Percentiles rank a stretch among this genome's conserved stretches.
phyloP scores from a whole-genome alignment of 1,139 yeast genomes.

The Wickerhamiella pararugosa region DNA sequence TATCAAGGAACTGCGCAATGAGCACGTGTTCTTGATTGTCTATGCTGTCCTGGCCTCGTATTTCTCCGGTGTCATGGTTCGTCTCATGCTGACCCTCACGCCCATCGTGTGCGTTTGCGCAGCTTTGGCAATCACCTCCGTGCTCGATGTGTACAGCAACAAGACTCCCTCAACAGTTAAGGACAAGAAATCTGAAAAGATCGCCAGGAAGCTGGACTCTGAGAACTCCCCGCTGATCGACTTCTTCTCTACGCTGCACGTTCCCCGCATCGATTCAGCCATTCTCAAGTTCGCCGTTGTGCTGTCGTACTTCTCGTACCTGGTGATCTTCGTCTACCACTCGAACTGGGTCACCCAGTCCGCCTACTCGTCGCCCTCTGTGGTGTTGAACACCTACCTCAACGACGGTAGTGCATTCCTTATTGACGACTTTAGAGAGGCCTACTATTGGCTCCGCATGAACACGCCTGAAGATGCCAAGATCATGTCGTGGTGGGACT shows the following conservation, averaged over 20 bases:
- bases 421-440: slow-evolving; percentile 97
- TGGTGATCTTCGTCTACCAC: slow-evolving; percentile 75
- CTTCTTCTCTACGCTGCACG: slow-evolving; percentile 11
- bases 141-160: slow-evolving; percentile 55
- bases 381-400: slow-evolving; percentile 69
- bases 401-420: slow-evolving; percentile 77
- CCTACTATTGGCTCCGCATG: slow-evolving; percentile 98
- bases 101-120: slow-evolving; percentile 89
- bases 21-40: slow-evolving; percentile 82
- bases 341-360: slow-evolving; percentile 96
- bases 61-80: slow-evolving; percentile 98
- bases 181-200: slow-evolving; percentile 3
- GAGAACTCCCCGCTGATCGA: slow-evolving; percentile 5
- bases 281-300: slow-evolving; percentile 49
- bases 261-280: slow-evolving; percentile 22
- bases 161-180: slow-evolving; percentile 11
- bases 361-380: slow-evolving; percentile 96
- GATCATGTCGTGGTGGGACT: slow-evolving; percentile 99
- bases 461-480: slow-evolving; percentile 93
- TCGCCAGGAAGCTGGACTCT: slow-evolving; percentile 6
- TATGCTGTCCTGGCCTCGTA: slow-evolving; percentile 86
- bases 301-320: slow-evolving; percentile 57
- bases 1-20: slow-evolving; percentile 80
- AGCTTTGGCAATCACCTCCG: slow-evolving; percentile 72
- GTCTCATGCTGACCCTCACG: slow-evolving; percentile 91